These are phyloP conservation scores for Nepenthes mirabilis DNA, from an alignment of 148 eudicot species.

Conservation along the genomic window DNA sequence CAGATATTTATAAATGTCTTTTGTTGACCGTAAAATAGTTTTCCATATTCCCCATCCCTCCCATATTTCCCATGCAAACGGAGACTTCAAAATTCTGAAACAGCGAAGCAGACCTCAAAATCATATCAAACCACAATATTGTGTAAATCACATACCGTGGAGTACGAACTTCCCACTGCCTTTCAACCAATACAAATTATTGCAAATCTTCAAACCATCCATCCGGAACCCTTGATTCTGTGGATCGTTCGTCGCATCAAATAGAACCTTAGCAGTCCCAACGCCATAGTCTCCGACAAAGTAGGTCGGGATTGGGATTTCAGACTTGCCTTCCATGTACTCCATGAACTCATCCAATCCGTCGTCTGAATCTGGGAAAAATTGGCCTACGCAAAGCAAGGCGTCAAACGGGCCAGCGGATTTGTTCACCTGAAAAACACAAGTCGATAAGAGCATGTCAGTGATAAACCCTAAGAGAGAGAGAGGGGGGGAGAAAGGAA, in stretches of 20 bases:
- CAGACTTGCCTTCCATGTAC: constrained; percentile 52
- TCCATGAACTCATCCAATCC: constrained; percentile 54
- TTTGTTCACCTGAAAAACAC: constrained; percentile 67
- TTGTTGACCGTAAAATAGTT: too few species aligned
- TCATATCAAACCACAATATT: not conserved
- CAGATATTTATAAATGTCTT: too few species aligned
- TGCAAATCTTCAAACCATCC: constrained; percentile 69
- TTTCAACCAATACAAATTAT: constrained; percentile 80
- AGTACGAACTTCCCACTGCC: constrained; percentile 78
- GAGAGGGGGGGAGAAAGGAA: not conserved
- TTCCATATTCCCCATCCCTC: too few species aligned
- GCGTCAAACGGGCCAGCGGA: constrained; percentile 94
- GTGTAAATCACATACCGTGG: constrained; percentile 21
- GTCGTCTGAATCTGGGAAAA: constrained; percentile 73
- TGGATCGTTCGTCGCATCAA: constrained; percentile 37
- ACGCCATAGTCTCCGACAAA: constrained; percentile 82
- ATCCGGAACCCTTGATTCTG: constrained; percentile 72
- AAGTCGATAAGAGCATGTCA: not conserved
- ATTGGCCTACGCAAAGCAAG: constrained; percentile 85
- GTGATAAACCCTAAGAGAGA: too few species aligned
- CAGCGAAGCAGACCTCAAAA: not conserved
- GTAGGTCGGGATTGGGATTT: constrained; percentile 67
- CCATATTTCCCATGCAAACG: too few species aligned
- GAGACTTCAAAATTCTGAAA: too few species aligned
- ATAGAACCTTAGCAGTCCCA: constrained; percentile 50